Evolutionary conservation across 768 basidiomycete genomes (phyloP), one percentile per base, ranked within the genome.

Genomic region (Goffeauzyma gilvescens): DNA sequence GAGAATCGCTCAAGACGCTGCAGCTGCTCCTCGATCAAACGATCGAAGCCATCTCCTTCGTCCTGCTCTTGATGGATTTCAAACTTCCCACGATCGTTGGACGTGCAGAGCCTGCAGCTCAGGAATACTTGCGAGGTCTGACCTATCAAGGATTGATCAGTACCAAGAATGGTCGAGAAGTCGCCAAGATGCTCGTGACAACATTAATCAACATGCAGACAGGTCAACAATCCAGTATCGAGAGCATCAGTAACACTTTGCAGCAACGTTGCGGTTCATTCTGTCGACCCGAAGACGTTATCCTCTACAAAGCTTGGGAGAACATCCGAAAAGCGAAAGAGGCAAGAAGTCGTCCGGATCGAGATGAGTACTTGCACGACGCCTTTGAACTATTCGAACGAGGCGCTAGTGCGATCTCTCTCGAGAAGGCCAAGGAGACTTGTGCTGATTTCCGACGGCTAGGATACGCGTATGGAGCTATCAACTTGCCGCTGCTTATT

Each of bases 131-230:
- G n/a, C n/a, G n/a, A n/a, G n/a, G n/a, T n/a, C 67, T 90, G 60
- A 83, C 81, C 14, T 95, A 82, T 53, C 79, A 86, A 58, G 81
- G 79, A 23, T 69, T 98, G 26, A 75, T 98, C 48, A 86, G 83
- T 15, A 74, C 76, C 27, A 75, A 79, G 56, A 73, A 77, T 53
- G 93, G 93, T 28, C 75, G 86, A 52, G 78, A 77, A n/a, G 75
- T 79, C 18, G 90, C 93, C 7, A 73, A 84, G 50, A 78, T 78
- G 10, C 66, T 98, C 30, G 89, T 96, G 9, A 96, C 90, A 50
- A 78, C 89, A 24, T 75, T 98, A 51, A 96, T 98, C 52, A 84
- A 98, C 62, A 86, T 90, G 58, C 93, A 98, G 61, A 96, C 96
- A 52, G 83, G 83, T 17, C 85, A 90, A 58, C 87, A 96, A 59